A percentile compares a stretch with the other conserved stretches of the same genome.
These are phyloP conservation scores for Arabidopsis suecica DNA, from an alignment of 345 rosid genomes.

Conservation along the genomic window DNA sequence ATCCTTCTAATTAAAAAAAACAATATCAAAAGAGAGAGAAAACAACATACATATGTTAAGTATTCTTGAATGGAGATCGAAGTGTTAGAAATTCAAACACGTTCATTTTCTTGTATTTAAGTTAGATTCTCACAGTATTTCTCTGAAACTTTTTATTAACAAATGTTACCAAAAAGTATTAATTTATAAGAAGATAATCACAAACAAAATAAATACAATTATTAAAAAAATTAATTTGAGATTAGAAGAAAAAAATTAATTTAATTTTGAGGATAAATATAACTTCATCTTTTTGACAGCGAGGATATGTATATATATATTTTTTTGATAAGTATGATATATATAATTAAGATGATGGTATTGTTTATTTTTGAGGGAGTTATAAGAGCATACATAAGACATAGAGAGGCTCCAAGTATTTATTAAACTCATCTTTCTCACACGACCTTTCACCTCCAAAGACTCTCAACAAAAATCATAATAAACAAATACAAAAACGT, in stretches of 20 bases:
- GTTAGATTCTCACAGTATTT: not conserved
- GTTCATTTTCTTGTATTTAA: not conserved
- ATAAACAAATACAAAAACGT: slow-evolving; percentile 25
- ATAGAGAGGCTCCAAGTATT: slow-evolving; percentile 57
- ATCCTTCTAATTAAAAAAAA: too few species aligned
- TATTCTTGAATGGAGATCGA: not conserved
- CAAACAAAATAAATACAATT: not conserved
- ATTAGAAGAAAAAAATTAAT: not conserved
- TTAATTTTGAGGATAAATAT: not conserved
- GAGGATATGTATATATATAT: not conserved
- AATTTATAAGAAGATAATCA: slow-evolving; percentile 5
- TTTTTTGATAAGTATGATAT: not conserved
- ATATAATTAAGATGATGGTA: not conserved
- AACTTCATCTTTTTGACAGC: too few species aligned
- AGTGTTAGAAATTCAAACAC: not conserved
- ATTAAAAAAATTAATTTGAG: not conserved
- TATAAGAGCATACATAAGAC: not conserved
- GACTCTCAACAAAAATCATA: not conserved
- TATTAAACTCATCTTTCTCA: slow-evolving; percentile 59
- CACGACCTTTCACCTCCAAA: slow-evolving; percentile 53
- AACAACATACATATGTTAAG: too few species aligned
- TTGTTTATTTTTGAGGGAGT: not conserved
- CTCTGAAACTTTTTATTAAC: not conserved
- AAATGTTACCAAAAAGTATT: not conserved
- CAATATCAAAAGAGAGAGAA: too few species aligned